A percentile compares a stretch with the other conserved stretches of the same genome.
Evolutionary conservation across 78 protist genomes (phyloP).

Genomic region (Isochrysis galbana): DNA sequence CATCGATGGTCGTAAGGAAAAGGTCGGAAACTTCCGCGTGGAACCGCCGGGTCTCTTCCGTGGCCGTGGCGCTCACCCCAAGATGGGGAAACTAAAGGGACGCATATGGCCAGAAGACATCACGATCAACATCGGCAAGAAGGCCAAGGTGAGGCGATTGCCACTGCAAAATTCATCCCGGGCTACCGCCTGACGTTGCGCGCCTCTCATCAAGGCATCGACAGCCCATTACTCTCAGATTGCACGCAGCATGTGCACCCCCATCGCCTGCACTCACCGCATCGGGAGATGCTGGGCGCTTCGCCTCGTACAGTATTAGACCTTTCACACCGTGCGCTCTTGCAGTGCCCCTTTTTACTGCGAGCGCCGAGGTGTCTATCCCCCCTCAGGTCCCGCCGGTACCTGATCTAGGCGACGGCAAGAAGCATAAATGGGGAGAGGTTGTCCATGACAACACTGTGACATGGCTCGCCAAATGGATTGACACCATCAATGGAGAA

Average conservation of each 20-base stretch:
- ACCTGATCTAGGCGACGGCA: background rate
- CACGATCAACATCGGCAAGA: constrained; percentile 87
- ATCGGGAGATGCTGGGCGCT: no score
- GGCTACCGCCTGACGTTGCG: no score
- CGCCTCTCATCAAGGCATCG: no score
- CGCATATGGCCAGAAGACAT: constrained; percentile 92
- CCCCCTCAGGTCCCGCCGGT: background rate
- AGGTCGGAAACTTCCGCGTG: constrained; percentile 90
- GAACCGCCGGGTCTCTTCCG: constrained; percentile 99
- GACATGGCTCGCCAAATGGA: constrained; percentile 98
- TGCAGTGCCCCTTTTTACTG: no score
- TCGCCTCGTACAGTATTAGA: no score
- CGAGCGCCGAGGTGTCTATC: no score
- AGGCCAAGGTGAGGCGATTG: constrained; percentile 52
- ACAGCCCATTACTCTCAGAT: no score
- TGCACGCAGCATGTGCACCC: no score
- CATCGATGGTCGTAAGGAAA: constrained; percentile 90
- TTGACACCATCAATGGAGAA: constrained; percentile 69
- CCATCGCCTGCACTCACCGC: no score
- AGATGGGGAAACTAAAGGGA: constrained; percentile 85
- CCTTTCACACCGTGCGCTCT: no score
- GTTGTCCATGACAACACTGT: constrained; percentile 81
- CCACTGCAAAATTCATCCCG: no score
- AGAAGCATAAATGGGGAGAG: constrained; percentile 37
- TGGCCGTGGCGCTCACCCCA: constrained; percentile 99